phyloP scores from a whole-genome alignment of 768 basidiomycete species.

The Termitomyces sp. region DNA sequence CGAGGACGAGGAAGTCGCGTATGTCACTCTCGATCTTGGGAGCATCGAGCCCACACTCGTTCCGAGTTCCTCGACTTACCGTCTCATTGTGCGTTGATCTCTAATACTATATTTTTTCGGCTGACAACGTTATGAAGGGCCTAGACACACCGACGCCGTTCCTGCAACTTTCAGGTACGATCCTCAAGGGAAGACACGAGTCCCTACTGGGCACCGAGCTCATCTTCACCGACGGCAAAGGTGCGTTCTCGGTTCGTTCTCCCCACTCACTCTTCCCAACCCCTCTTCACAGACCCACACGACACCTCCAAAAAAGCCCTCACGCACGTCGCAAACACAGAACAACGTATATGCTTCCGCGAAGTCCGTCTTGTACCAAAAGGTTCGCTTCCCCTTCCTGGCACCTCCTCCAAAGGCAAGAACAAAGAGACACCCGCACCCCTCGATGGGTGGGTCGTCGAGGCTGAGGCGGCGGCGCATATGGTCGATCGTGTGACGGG shows the following conservation, averaged over 20 bases:
- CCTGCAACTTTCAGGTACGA: slow-evolving; percentile 72
- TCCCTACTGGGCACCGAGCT: slow-evolving; percentile 73
- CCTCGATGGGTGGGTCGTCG: slow-evolving; percentile 9
- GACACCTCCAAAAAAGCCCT: slow-evolving; percentile 53
- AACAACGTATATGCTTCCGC: slow-evolving; percentile 70
- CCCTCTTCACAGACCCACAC: slow-evolving; percentile 33
- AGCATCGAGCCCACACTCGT: slow-evolving; percentile 71
- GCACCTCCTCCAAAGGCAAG: slow-evolving; percentile 14
- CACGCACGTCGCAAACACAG: slow-evolving; percentile 57
- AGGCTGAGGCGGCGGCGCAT: slow-evolving; percentile 7
- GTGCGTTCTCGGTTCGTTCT: slow-evolving; percentile 32
- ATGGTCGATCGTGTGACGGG: slow-evolving; percentile 29
- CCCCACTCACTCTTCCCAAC: not conserved
- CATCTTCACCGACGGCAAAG: slow-evolving; percentile 69
- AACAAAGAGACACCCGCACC: slow-evolving; percentile 7
- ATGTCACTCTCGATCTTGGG: slow-evolving; percentile 76
- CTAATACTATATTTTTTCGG: not conserved
- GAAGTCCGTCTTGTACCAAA: slow-evolving; percentile 61
- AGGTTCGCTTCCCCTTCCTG: slow-evolving; percentile 3
- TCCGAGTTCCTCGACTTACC: slow-evolving; percentile 66
- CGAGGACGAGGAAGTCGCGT: slow-evolving; percentile 52
- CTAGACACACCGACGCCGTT: slow-evolving; percentile 77
- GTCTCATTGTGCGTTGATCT: slow-evolving; percentile 62
- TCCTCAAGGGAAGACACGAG: slow-evolving; percentile 70
- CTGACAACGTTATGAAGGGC: slow-evolving; percentile 42